Conservation (phyloP, 1,139 yeast species). For the Citeromyces siamensis region DNA sequence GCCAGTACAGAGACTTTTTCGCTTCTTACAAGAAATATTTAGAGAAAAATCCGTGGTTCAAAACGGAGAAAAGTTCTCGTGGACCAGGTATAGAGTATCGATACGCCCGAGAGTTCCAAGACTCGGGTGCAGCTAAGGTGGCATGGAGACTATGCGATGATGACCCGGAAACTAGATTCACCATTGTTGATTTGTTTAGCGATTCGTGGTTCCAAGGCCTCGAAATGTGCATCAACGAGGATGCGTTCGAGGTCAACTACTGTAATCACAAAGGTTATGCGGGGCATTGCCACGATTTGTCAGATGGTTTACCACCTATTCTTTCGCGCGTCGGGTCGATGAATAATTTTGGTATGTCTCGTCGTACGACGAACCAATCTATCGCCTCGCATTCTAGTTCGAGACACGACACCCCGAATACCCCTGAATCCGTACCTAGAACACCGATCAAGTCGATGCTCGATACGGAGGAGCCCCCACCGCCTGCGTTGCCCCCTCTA, state of each 20-base stretch:
- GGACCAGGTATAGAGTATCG: conserved; percentile 64
- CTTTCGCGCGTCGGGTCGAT: background rate
- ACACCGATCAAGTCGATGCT: conserved; percentile 5
- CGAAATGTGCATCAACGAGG: conserved; percentile 51
- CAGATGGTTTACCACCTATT: background rate
- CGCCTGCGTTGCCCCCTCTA: background rate
- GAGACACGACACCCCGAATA: background rate
- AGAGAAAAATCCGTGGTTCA: conserved; percentile 38
- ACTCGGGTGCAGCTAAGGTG: conserved; percentile 47
- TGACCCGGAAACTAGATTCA: conserved; percentile 36
- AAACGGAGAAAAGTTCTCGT: conserved; percentile 20
- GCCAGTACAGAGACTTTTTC: conserved; percentile 44
- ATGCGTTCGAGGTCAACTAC: conserved; percentile 29
- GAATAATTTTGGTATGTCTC: background rate
- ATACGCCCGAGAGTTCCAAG: conserved; percentile 48
- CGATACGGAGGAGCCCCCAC: conserved; percentile 3
- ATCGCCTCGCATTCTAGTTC: conserved; percentile 2
- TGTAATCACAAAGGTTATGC: conserved; percentile 5
- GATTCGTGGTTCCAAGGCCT: conserved; percentile 56
- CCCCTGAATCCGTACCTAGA: background rate
- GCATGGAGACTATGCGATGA: conserved; percentile 76
- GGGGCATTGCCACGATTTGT: background rate
- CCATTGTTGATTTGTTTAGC: conserved; percentile 34
- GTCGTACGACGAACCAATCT: background rate
- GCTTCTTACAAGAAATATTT: conserved; percentile 36